A percentile compares a stretch with the other conserved stretches of the same genome.
phyloP scores from a whole-genome alignment of 768 basidiomycete species.

The Leucosporidium scottii region DNA sequence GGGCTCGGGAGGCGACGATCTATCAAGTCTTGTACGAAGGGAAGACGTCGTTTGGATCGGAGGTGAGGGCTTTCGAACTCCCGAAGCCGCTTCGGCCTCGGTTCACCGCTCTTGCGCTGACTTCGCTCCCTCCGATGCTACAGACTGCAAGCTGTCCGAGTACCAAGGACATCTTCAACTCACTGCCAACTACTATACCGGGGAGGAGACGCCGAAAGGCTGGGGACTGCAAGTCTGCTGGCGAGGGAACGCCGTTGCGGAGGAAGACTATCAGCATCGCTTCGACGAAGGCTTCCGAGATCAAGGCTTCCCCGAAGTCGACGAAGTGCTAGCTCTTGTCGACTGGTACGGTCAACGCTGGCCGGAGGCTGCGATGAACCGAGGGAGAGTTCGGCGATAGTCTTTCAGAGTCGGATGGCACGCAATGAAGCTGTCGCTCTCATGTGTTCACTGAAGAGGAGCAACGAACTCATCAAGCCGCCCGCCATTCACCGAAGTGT shows the following conservation, averaged over 20 bases:
- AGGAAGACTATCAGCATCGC: too few relatives aligned
- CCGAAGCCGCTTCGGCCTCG: too few relatives aligned
- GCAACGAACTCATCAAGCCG: too few relatives aligned
- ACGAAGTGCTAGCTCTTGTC: background rate
- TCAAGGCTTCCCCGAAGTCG: too few relatives aligned
- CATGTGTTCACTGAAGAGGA: too few relatives aligned
- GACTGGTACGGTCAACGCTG: background rate
- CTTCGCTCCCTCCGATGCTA: background rate
- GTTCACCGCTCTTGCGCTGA: background rate
- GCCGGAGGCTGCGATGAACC: background rate
- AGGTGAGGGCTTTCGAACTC: background rate
- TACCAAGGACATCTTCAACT: background rate
- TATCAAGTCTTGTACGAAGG: background rate
- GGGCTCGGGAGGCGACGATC: background rate
- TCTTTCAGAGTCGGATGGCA: too few relatives aligned
- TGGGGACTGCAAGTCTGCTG: too few relatives aligned
- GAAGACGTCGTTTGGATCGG: slow-evolving; percentile 23
- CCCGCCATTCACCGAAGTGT: too few relatives aligned
- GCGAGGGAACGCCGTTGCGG: too few relatives aligned
- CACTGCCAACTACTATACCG: background rate
- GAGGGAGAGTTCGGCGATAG: background rate
- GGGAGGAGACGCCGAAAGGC: too few relatives aligned
- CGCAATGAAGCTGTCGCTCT: too few relatives aligned
- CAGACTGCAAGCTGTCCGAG: background rate
- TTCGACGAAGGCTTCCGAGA: too few relatives aligned